These are phyloP conservation scores for Monotropa hypopitys DNA, from an alignment of 179 eudicot species.

Conservation along the genomic window DNA sequence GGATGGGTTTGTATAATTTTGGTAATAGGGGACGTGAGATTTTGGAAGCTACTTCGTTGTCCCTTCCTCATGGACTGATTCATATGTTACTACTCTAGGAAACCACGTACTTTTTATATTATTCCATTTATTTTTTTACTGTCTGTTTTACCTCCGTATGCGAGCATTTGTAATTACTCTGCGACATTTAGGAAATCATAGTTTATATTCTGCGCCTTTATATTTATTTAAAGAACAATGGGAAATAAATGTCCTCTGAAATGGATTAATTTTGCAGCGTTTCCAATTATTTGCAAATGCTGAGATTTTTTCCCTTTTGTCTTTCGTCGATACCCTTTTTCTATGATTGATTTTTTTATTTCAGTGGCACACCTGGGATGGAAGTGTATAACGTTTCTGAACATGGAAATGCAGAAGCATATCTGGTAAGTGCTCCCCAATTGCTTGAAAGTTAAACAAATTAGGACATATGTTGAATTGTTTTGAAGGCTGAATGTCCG, in stretches of 20 bases:
- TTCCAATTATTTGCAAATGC: too few species aligned
- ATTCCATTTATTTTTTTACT: background rate
- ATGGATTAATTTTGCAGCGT: too few species aligned
- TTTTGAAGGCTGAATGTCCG: background rate
- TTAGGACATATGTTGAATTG: background rate
- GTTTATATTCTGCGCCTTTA: too few species aligned
- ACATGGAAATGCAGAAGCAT: slow-evolving; percentile 37
- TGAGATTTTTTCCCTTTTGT: too few species aligned
- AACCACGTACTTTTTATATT: background rate
- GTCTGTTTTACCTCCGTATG: background rate
- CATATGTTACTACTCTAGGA: background rate
- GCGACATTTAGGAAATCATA: too few species aligned
- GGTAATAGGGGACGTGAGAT: background rate
- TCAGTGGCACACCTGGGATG: slow-evolving; percentile 21
- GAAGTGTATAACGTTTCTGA: slow-evolving; percentile 30
- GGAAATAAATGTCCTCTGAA: too few species aligned
- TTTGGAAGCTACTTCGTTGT: background rate
- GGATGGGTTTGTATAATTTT: background rate
- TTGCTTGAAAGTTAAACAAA: background rate
- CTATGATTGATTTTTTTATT: background rate
- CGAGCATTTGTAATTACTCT: background rate
- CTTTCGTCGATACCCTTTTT: background rate
- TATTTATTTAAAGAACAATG: too few species aligned
- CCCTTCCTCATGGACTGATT: background rate
- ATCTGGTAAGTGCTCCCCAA: slow-evolving; percentile 25